Evolutionary conservation across 208 protist species (phyloP).

Genomic region (Leishmania tarentolae): DNA sequence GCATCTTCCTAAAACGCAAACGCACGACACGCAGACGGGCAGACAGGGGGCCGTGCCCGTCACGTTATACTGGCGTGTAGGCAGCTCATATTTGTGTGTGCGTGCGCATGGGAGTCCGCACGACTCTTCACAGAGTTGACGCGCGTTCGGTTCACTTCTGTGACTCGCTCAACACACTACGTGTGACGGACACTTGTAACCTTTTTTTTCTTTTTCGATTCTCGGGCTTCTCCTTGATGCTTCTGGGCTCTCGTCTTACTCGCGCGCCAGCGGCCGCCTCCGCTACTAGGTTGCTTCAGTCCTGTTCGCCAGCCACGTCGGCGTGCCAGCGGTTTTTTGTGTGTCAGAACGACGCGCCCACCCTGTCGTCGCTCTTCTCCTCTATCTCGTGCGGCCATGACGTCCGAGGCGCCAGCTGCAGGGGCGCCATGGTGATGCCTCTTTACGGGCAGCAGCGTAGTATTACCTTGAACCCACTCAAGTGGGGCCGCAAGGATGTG

Average conservation of each 20-base stretch:
- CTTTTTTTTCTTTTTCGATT: not conserved
- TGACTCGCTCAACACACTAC: not conserved
- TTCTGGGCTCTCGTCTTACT: not conserved
- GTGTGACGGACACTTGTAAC: not conserved
- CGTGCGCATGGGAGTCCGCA: not conserved
- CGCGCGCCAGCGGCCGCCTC: conserved; percentile 7
- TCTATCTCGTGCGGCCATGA: not conserved
- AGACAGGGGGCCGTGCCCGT: not conserved
- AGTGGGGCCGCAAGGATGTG: conserved; percentile 38
- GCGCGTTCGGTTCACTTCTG: not conserved
- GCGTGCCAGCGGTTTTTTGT: not conserved
- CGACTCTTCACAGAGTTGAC: too few relatives aligned
- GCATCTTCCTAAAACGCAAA: not conserved
- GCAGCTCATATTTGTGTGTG: not conserved
- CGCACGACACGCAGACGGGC: not conserved
- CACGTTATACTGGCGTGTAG: not conserved
- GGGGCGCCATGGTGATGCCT: not conserved
- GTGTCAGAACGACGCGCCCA: not conserved
- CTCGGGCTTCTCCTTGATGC: conserved; percentile 9
- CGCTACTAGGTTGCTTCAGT: not conserved
- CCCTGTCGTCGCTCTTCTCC: conserved; percentile 1
- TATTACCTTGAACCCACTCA: conserved; percentile 71
- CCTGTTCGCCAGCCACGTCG: not conserved
- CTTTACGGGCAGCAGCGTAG: conserved; percentile 34
- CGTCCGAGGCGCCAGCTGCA: not conserved